phyloP scores from a whole-genome alignment of 2,329 filamentous ascomycete genomes.

The Pyrenochaeta sp. region DNA sequence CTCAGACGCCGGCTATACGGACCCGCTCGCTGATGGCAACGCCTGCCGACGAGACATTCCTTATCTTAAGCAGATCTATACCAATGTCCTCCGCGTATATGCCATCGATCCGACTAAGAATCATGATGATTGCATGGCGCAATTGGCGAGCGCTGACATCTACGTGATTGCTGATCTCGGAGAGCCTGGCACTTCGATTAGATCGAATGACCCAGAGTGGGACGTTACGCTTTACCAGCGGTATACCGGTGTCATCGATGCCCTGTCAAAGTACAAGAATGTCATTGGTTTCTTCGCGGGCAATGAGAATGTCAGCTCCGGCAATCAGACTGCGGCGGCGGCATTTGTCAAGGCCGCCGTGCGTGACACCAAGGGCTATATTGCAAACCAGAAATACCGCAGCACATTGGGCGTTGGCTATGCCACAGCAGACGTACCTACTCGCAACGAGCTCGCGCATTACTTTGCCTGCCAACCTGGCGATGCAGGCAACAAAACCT shows the following conservation, averaged over 20 bases:
- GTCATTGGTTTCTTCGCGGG: conserved; percentile 97
- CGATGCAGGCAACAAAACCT: conserved; percentile 51
- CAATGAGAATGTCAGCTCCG: conserved; percentile 92
- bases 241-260: conserved; percentile 85
- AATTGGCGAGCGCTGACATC: conserved; percentile 85
- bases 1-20: conserved; percentile 68
- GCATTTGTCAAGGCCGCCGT: conserved; percentile 98
- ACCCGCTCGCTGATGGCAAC: conserved; percentile 78
- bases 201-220: conserved; percentile 81
- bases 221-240: conserved; percentile 78
- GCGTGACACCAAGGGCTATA: conserved; percentile 93
- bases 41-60: conserved; percentile 87
- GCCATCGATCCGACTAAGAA: conserved; percentile 82
- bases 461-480: conserved; percentile 90
- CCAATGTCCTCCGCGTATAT: conserved; percentile 91
- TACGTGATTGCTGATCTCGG: conserved; percentile 90
- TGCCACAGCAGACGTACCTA: conserved; percentile 91
- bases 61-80: conserved; percentile 77
- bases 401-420: conserved; percentile 84
- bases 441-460: conserved; percentile 80
- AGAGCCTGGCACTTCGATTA: conserved; percentile 71
- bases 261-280: conserved; percentile 83
- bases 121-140: conserved; percentile 85
- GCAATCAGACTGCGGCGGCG: conserved; percentile 86
- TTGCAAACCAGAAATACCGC: conserved; percentile 78